Conservation (phyloP, 768 basidiomycete species). For the Tricholoma bakamatsutake region DNA sequence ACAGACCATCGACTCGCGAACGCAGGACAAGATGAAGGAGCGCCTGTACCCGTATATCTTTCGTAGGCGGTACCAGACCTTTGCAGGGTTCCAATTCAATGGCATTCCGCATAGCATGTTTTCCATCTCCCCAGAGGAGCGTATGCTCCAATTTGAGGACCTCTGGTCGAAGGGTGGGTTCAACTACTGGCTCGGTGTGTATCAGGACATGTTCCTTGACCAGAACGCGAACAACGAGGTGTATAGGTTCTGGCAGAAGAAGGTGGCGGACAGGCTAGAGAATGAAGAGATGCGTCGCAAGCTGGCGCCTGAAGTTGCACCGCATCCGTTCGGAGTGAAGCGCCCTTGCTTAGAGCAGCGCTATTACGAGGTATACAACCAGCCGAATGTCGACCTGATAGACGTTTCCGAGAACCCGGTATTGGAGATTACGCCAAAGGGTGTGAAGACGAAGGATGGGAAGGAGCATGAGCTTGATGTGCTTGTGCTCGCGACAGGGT, state of each 20-base stretch:
- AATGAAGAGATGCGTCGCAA: slow-evolving; percentile 14
- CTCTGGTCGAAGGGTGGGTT: slow-evolving; percentile 19
- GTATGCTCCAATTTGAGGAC: slow-evolving; percentile 17
- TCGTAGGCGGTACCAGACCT: slow-evolving; percentile 16
- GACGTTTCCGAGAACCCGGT: slow-evolving; percentile 6
- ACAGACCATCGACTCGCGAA: slow-evolving; percentile 7
- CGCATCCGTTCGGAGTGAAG: slow-evolving; percentile 21
- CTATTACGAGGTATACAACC: slow-evolving; percentile 22
- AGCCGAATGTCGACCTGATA: slow-evolving; percentile 17
- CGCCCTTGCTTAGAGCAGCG: slow-evolving; percentile 16
- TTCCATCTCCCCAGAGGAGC: slow-evolving; percentile 16
- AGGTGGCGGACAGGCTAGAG: slow-evolving; percentile 13
- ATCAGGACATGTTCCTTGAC: slow-evolving; percentile 11
- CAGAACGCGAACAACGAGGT: slow-evolving; percentile 10
- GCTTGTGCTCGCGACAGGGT: slow-evolving; percentile 3
- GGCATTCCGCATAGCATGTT: slow-evolving; percentile 7
- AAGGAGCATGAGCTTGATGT: slow-evolving; percentile 17
- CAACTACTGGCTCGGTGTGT: slow-evolving; percentile 13
- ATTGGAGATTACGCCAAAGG: too few relatives aligned
- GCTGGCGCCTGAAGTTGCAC: not conserved
- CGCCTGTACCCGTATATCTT: slow-evolving; percentile 15
- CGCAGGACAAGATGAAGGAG: slow-evolving; percentile 12
- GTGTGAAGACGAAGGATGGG: slow-evolving; percentile 14
- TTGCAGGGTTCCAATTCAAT: slow-evolving; percentile 13
- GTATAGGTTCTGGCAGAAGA: slow-evolving; percentile 14